Evolutionary conservation across 2,329 filamentous ascomycete genomes (phyloP), one percentile per base, ranked within the genome.

Genomic region (Colletotrichum lentis): DNA sequence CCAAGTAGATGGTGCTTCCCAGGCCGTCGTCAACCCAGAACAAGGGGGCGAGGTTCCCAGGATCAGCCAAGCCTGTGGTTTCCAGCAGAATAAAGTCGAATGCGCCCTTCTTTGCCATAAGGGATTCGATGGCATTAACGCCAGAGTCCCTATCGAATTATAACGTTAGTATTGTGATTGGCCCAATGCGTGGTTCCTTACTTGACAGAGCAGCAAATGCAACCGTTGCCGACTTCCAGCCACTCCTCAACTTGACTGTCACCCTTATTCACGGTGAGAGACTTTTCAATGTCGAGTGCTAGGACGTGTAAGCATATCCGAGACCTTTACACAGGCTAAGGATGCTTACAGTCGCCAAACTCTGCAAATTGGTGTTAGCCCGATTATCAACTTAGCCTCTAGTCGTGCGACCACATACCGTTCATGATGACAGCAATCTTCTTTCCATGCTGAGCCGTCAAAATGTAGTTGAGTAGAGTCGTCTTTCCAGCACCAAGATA

Each of bases 11-110:
- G 44, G 91, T 94, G 78, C 94, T 97, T 8, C 94, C 95, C 3
- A 99, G 86, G 0, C 94, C 96, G 72, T 98, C 95, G 74, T 99
- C 96, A 31, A 99, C 90, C 96, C 96, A 99, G 81, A 99, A 99
- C 16, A 98, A 82, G 0, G 96, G 96, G 0, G 96, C 96, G 59
- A 99, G 89, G 74, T 98, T 98, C 1, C 96, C 96, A 0, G 96
- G 96, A 75, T 99, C 95, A 5, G 96, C 96, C 6, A 99, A 85
- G 0, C 96, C 96, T 0, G 96, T 98, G 0, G 96, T 99, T 78
- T 99, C 96, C 1, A 99, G 88, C 2, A 99, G 86, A 72, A 99
- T 98, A 80, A 98, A 99, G 81, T 99, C 96, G 76, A 99, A 99
- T 5, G 90, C 90, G 57, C 95, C 95, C 71, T 92, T 93, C 74